A percentile compares a stretch with the other conserved stretches of the same genome.
These are phyloP conservation scores for Davidsoniella neocaledoniae DNA, from an alignment of 2,329 filamentous ascomycete species.

Conservation along the genomic window DNA sequence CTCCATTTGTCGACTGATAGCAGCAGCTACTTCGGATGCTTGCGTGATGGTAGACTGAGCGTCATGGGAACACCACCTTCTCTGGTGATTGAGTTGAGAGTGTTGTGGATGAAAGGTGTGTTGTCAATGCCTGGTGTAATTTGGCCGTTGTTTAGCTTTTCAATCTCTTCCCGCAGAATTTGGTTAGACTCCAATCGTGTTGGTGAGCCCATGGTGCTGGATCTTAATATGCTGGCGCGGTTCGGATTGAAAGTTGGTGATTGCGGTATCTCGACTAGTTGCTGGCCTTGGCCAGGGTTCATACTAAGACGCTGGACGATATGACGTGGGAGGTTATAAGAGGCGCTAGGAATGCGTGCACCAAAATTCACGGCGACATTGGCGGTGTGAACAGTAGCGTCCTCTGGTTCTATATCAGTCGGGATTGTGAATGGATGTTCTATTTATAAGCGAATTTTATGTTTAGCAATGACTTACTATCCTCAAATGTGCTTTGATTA, in stretches of 20 bases:
- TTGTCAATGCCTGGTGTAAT: slow-evolving; percentile 69
- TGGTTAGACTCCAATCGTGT: not conserved
- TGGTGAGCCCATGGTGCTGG: not conserved
- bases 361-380: slow-evolving; percentile 8
- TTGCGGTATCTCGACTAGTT: slow-evolving; percentile 7
- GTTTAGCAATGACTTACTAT: not conserved
- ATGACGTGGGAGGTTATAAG: slow-evolving; percentile 3
- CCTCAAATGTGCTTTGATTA: not conserved
- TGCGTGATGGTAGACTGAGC: not conserved
- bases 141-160: slow-evolving; percentile 20
- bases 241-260: not conserved
- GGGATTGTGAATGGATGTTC: not conserved
- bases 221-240: not conserved
- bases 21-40: slow-evolving; percentile 1
- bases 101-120: slow-evolving; percentile 75
- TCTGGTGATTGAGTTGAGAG: slow-evolving; percentile 70
- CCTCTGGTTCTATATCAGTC: not conserved
- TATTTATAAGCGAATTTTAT: no score
- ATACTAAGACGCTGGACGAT: slow-evolving; percentile 6
- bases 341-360: not conserved
- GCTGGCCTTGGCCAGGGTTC: slow-evolving; percentile 6
- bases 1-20: slow-evolving; percentile 4
- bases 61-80: slow-evolving; percentile 36
- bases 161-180: not conserved
- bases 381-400: slow-evolving; percentile 1